Base-by-base conservation (phyloP, 2,329 filamentous ascomycete genomes). In the Penicillium sp. region DNA sequence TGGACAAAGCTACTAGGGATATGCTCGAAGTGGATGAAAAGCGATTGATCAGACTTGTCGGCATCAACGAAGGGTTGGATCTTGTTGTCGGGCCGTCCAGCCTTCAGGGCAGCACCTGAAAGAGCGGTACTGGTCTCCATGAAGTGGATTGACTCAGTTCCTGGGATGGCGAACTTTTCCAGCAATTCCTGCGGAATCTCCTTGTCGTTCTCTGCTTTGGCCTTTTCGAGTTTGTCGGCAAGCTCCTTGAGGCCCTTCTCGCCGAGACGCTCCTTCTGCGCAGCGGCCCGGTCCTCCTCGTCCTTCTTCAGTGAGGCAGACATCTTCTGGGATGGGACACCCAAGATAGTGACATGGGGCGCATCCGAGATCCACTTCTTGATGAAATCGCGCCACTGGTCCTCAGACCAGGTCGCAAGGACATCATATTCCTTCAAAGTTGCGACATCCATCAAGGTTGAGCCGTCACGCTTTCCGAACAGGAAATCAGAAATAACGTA, bases 1-100 rank as follows among this genome's bases (percentile, higher is more conserved):
- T 93, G 88, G 7, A 96, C 91, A 71, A 99, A 99, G 69, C 91
- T 96, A 56, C 90, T 95, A 2, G 88, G 88, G 14, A 97, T 91
- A 67, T 96, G 88, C 74, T 99, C 94, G 62, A 95, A 99, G 74
- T 99, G 93, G n/a, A 99, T 82, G 74, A 97, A 99, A 2, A 97
- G 78, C 0, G 91, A 88, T n/a, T 87, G 71, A 16, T 80, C 78
- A 7, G 79, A 73, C 36, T 82, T 80, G 38, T 90, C 84, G 14
- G 81, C 78, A 69, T 97, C 90, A 46, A 99, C 84, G 46, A 87
- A 75, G 57, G 85, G 81, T 72, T 99, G 94, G 5, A 90, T 84
- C 4, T 82, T 72, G 62, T 90, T 93, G 30, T 86, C 76, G 0
- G 82, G 79, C 25, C 81, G 76, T 0, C 91, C 92, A 46, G 91